Conservation (phyloP, 2,329 filamentous ascomycete genomes). For the Arthrinium phaeospermum region DNA sequence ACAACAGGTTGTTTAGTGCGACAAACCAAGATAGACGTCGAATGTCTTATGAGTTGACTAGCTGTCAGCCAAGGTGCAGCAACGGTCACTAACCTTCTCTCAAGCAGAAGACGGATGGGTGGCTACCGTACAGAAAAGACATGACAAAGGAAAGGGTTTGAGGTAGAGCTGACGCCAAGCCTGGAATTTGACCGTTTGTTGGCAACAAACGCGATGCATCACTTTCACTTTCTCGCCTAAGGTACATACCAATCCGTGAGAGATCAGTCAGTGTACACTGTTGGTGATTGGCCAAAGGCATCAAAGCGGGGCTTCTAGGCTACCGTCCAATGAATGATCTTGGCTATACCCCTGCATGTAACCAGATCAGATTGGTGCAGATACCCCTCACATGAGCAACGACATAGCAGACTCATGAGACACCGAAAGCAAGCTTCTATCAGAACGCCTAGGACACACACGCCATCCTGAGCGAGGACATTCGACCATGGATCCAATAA, state of each 20-base stretch:
- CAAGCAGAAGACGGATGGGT: too few species aligned
- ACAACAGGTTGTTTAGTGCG: too few species aligned
- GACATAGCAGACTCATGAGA: neutral
- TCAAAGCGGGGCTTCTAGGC: neutral
- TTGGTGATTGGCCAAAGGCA: neutral
- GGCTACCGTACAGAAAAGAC: too few species aligned
- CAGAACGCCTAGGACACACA: neutral
- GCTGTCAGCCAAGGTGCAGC: too few species aligned
- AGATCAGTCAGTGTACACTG: neutral
- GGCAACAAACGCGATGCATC: neutral
- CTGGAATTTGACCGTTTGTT: neutral
- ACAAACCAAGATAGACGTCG: too few species aligned
- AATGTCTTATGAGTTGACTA: too few species aligned
- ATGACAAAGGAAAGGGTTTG: too few species aligned
- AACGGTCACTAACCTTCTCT: too few species aligned
- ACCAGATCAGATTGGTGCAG: too few species aligned
- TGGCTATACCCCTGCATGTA: neutral
- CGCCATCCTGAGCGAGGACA: neutral
- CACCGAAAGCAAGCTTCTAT: too few species aligned
- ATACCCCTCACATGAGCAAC: neutral
- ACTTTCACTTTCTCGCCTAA: neutral
- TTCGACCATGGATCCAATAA: slow-evolving; percentile 7
- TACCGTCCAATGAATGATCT: neutral
- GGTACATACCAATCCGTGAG: neutral
- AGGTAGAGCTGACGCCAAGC: too few species aligned